Evolutionary conservation across 495 filamentous ascomycete genomes (phyloP), one percentile per base, ranked within the genome.

Genomic region (Neurospora hispaniola): DNA sequence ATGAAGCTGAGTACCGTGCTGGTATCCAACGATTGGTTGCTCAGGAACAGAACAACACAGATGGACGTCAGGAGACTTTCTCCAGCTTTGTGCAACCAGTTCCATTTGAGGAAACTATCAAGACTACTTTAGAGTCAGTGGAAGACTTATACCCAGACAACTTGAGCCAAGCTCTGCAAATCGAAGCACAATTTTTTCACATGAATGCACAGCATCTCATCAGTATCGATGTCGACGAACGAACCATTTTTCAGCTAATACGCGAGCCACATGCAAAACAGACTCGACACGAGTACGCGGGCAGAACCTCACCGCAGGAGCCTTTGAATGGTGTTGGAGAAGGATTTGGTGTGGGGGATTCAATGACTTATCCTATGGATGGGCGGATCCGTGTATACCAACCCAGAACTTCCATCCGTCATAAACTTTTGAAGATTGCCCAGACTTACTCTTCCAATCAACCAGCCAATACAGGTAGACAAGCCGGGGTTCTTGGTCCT

Each of bases 71-170:
- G 0, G 44, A 89, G 0, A 84, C 81, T 6, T 94, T 97, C 75
- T 88, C 91, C 69, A 83, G 81, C 7, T 93, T 94, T 77, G 81
- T 93, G 11, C 77, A 82, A 40, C 82, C 79, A 4, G 77, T 83
- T 3, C 81, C 86, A 11, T 81, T 87, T 39, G 90, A 88, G 71
- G 81, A 83, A 27, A 80, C 84, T 2, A 82, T 97, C n/a, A 90
- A 90, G 76, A 96, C 95, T 10, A 85, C 87, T 8, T 78, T 94
- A 27, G 89, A 96, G 75, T 94, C 95, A 46, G 90, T 97, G 4
- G 91, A 92, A 76, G 96, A 98, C 79, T 85, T 98, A 35, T 97
- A 89, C 76, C 88, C 91, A 0, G 85, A 89, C n/a, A 91, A 89
- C 69, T 76, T 94, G 38, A 77, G 83, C 2, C 83, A 84, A 31